These are phyloP conservation scores for Aspergillus ruber DNA, from an alignment of 2,329 filamentous ascomycete species.

Conservation along the genomic window DNA sequence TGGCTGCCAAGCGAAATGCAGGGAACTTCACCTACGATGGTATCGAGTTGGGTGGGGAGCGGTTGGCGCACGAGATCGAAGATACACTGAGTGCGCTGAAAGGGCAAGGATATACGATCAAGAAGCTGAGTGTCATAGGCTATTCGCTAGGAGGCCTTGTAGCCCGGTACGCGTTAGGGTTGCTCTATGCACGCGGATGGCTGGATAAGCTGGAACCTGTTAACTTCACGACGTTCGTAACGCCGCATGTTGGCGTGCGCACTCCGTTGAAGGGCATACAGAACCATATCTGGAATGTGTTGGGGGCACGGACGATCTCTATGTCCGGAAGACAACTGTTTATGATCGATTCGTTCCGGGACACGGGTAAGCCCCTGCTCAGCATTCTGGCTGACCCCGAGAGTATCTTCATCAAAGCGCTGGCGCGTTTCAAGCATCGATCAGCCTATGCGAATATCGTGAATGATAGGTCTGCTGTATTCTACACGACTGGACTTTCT, in stretches of 20 bases:
- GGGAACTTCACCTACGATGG: slow-evolving; percentile 59
- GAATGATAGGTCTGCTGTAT: slow-evolving; percentile 75
- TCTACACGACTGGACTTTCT: slow-evolving; percentile 75
- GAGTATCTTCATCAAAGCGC: slow-evolving; percentile 76
- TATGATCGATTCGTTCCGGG: slow-evolving; percentile 75
- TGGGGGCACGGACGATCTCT: slow-evolving; percentile 74
- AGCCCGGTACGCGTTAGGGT: slow-evolving; percentile 75
- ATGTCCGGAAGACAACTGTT: slow-evolving; percentile 83
- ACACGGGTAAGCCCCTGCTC: slow-evolving; percentile 73
- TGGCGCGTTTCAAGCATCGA: slow-evolving; percentile 68
- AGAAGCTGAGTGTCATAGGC: slow-evolving; percentile 77
- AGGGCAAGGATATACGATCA: slow-evolving; percentile 62
- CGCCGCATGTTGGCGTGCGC: slow-evolving; percentile 72
- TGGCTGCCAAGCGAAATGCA: slow-evolving; percentile 51
- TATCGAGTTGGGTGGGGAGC: slow-evolving; percentile 63
- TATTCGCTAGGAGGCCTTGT: slow-evolving; percentile 88
- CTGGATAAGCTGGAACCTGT: slow-evolving; percentile 75
- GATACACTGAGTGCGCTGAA: slow-evolving; percentile 49
- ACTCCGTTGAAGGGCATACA: slow-evolving; percentile 61
- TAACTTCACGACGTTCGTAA: slow-evolving; percentile 92
- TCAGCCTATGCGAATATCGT: slow-evolving; percentile 79
- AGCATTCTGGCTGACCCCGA: slow-evolving; percentile 73
- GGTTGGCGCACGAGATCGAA: slow-evolving; percentile 59
- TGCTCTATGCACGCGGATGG: slow-evolving; percentile 73
- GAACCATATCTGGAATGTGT: slow-evolving; percentile 69